Percentiles rank a stretch among this genome's conserved stretches.
Evolutionary conservation across 768 basidiomycete genomes (phyloP).

Genomic region (Collybia nuda): DNA sequence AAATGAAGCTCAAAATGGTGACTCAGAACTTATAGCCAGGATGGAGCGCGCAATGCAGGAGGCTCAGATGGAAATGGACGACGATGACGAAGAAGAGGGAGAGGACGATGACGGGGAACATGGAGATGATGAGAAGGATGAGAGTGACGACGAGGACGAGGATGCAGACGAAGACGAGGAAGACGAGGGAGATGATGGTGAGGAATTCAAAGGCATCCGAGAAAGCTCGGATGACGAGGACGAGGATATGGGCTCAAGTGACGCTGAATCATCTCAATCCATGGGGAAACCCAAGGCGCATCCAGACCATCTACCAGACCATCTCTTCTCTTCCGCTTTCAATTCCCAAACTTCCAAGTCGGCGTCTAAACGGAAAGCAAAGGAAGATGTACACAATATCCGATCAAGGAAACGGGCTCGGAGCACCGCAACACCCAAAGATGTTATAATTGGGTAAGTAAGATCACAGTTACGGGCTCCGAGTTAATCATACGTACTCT

Average conservation of each 20-base stretch:
- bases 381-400: conserved; percentile 16
- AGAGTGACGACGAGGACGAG: conserved; percentile 21
- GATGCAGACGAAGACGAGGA: conserved; percentile 12
- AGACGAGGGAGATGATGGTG: conserved; percentile 13
- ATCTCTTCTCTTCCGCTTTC: conserved; percentile 61
- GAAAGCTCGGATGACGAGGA: neutral
- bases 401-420: conserved; percentile 29
- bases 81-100: conserved; percentile 24
- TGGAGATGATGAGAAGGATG: conserved; percentile 11
- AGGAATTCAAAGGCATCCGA: conserved; percentile 2
- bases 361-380: conserved; percentile 20
- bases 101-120: conserved; percentile 17
- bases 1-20: conserved; percentile 3
- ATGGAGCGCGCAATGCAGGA: conserved; percentile 19
- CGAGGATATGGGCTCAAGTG: neutral
- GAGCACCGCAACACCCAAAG: conserved; percentile 35
- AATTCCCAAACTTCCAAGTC: conserved; percentile 24
- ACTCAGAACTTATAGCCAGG: conserved; percentile 7
- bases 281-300: conserved; percentile 21
- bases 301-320: conserved; percentile 61
- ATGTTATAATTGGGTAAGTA: conserved; percentile 55
- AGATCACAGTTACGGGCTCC: neutral
- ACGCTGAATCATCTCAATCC: neutral
- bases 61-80: conserved; percentile 19
- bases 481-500: conserved; percentile 2